phyloP scores from a whole-genome alignment of 2,329 filamentous ascomycete genomes.

The Neocucurbitaria cava region DNA sequence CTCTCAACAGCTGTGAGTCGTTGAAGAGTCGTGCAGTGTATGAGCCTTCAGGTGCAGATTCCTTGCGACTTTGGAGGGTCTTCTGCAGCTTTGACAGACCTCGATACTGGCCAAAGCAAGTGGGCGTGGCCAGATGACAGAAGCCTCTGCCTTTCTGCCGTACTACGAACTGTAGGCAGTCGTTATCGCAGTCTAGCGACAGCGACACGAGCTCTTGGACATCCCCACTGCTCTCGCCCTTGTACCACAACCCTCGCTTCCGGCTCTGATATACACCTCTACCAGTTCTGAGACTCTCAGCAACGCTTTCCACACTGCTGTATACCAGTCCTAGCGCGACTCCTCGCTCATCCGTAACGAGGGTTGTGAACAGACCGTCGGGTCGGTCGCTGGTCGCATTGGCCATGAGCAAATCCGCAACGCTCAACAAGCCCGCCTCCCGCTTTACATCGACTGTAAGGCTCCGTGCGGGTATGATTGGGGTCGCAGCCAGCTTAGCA shows the following conservation, averaged over 20 bases:
- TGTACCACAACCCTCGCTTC: slow-evolving; percentile 95
- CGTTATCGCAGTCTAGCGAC: slow-evolving; percentile 89
- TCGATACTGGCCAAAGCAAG: slow-evolving; percentile 86
- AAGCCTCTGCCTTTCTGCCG: slow-evolving; percentile 88
- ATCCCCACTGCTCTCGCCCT: slow-evolving; percentile 93
- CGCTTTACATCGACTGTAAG: slow-evolving; percentile 72
- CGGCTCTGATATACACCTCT: slow-evolving; percentile 93
- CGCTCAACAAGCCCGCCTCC: slow-evolving; percentile 66
- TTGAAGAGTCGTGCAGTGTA: slow-evolving; percentile 94
- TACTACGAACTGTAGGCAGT: slow-evolving; percentile 89
- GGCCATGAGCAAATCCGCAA: slow-evolving; percentile 73
- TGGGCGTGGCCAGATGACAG: slow-evolving; percentile 90
- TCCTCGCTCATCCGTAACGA: slow-evolving; percentile 88
- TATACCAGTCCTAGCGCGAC: slow-evolving; percentile 89
- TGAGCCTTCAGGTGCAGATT: slow-evolving; percentile 83
- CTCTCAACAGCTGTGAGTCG: slow-evolving; percentile 84
- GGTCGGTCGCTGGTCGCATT: slow-evolving; percentile 81
- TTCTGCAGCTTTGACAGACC: slow-evolving; percentile 87
- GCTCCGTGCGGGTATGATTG: slow-evolving; percentile 73
- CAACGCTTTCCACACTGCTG: slow-evolving; percentile 88
- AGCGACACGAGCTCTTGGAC: slow-evolving; percentile 87
- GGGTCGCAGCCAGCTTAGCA: slow-evolving; percentile 61
- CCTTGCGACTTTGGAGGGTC: slow-evolving; percentile 81
- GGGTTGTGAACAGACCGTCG: slow-evolving; percentile 85
- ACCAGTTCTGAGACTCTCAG: slow-evolving; percentile 82